A percentile compares a stretch with the other conserved stretches of the same genome.
phyloP scores from a whole-genome alignment of 306 rosid species.

The Cucumis melo region DNA sequence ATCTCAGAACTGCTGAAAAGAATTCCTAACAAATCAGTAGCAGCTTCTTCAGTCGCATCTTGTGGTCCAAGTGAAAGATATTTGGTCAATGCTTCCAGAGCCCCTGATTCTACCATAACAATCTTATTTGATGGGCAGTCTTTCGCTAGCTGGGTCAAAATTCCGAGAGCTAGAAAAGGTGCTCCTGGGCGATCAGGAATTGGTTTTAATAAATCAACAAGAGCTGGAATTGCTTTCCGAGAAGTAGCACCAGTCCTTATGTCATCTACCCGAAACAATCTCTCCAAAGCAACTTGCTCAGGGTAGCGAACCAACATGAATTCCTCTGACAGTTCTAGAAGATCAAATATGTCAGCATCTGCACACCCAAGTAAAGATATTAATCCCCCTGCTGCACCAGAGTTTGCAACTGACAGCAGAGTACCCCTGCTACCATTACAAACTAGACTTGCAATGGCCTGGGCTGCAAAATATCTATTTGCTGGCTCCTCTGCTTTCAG shows the following conservation, averaged over 20 bases:
- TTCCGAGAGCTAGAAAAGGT: conserved; percentile 84
- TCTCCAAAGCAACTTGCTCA: conserved; percentile 93
- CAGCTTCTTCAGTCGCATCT: conserved; percentile 98
- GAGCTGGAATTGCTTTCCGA: conserved; percentile 91
- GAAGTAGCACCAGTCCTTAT: conserved; percentile 92
- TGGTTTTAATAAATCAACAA: conserved; percentile 98
- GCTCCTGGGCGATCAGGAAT: conserved; percentile 99
- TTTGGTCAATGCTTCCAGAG: conserved; percentile 82
- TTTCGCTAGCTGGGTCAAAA: conserved; percentile 72
- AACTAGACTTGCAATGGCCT: conserved; percentile 82
- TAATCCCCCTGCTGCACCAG: conserved; percentile 95
- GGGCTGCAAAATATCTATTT: conserved; percentile 93
- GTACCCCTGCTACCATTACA: conserved; percentile 99
- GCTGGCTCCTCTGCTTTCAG: conserved; percentile 73
- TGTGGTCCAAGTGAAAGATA: conserved; percentile 94
- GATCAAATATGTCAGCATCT: conserved; percentile 76
- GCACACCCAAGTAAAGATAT: conserved; percentile 95
- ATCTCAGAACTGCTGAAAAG: conserved; percentile 93
- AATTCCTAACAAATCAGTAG: conserved; percentile 84
- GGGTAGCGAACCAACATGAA: conserved; percentile 79
- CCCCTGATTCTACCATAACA: conserved; percentile 96
- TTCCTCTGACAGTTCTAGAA: conserved; percentile 83
- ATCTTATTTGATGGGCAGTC: conserved; percentile 86
- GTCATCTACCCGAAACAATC: conserved; percentile 93
- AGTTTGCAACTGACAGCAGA: conserved; percentile 88